phyloP scores from a whole-genome alignment of 169 alveolate species.

The Eimeria zaria region DNA sequence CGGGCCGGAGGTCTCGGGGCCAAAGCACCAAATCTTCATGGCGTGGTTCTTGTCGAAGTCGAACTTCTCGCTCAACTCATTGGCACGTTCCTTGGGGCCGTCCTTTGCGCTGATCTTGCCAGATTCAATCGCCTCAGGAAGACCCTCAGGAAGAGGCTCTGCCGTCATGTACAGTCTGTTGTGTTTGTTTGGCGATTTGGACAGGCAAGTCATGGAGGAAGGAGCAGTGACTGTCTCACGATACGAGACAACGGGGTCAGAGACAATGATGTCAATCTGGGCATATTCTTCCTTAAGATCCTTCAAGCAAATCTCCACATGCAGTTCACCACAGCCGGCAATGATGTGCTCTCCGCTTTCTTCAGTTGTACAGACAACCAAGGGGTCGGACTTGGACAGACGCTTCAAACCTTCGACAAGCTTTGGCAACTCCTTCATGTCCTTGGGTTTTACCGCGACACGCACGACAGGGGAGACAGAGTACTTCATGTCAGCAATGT shows the following conservation, averaged over 20 bases:
- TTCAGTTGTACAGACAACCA: constrained; percentile 99
- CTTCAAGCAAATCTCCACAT: constrained; percentile 99
- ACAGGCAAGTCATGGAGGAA: constrained; percentile 96
- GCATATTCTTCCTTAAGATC: constrained; percentile 99
- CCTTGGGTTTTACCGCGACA: constrained; percentile 99
- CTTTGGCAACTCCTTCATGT: constrained; percentile 99
- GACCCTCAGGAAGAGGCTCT: constrained; percentile 98
- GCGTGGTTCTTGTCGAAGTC: constrained; percentile 99
- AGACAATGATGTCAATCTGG: constrained; percentile 98
- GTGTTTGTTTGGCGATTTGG: constrained; percentile 99
- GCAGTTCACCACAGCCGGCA: constrained; percentile 99
- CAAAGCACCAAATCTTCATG: constrained; percentile 99
- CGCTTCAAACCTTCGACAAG: constrained; percentile 99
- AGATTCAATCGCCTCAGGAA: constrained; percentile 98
- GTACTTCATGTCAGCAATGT: constrained; percentile 99
- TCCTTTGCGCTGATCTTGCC: constrained; percentile 96
- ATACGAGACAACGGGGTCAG: constrained; percentile 99
- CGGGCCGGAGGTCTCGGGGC: constrained; percentile 99
- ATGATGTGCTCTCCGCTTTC: constrained; percentile 99
- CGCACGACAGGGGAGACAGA: constrained; percentile 99
- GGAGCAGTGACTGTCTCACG: constrained; percentile 99
- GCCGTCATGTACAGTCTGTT: constrained; percentile 99
- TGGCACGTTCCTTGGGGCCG: constrained; percentile 98
- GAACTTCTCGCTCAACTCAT: constrained; percentile 96
- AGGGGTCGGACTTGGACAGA: constrained; percentile 99